Evolutionary conservation across 2,329 filamentous ascomycete genomes (phyloP), one percentile per base, ranked within the genome.

Genomic region (Fusarium lateritium): DNA sequence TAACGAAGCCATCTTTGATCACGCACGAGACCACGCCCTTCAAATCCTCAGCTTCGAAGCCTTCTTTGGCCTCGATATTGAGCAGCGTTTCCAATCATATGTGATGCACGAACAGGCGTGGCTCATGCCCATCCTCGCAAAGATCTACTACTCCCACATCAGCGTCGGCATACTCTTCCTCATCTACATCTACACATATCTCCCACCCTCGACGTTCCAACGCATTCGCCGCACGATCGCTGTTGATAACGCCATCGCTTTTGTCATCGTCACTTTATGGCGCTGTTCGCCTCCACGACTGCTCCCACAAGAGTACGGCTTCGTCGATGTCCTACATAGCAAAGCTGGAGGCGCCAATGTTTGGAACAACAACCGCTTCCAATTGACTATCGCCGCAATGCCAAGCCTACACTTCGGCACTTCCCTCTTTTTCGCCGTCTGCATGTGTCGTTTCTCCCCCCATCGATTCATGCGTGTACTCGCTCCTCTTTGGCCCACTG

Each of bases 381-480:
- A 83, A 67, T 71, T 84, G 13, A 84, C 81, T 9, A 83, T 84
- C 60, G 83, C 83, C 0, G 83, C 83, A 26, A 85, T 85, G 83
- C 83, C 83, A 2, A 83, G 80, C 19, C 71, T 85, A 15, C 83
- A 85, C 65, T 85, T 84, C 62, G 83, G 83, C 31, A 82, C 79
- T 0, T 72, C 79, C 0, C 69, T 79, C 4, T 80, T 80, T 56
- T 72, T 82, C 14, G 78, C 76, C 4, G 72, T 79, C 7, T 79
- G 71, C 24, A 57, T 80, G 26, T 69, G 75, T 13, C 77, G 72
- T 9, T 84, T 80, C 67, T 81, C 81, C 11, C 82, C 81, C 2
- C 82, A 84, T 58, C 68, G 73, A 10, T 55, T 74, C 11, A 62
- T 83, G 13, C 68, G 80, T 0, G 6, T 74, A 0, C 24, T 84